These are phyloP conservation scores for Chlorophyllum brunneum DNA, from an alignment of 768 basidiomycete genomes.

Conservation along the genomic window DNA sequence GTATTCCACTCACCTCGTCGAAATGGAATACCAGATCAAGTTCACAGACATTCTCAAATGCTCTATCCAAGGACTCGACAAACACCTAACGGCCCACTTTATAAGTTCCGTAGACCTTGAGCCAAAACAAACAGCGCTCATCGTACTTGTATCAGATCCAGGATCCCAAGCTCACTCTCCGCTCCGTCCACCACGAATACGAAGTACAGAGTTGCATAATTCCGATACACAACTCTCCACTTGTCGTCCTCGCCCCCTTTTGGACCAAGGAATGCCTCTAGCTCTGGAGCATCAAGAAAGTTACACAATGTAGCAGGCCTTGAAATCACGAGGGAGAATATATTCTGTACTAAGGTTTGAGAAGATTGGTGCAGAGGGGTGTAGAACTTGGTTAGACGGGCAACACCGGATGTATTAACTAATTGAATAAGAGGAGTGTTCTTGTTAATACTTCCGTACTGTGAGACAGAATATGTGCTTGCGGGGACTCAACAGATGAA, in stretches of 20 bases:
- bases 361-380: constrained; percentile 68
- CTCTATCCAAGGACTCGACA: constrained; percentile 92
- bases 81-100: constrained; percentile 62
- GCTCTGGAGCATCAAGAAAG: constrained; percentile 91
- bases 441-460: constrained; percentile 1
- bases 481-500: constrained; percentile 63
- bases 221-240: constrained; percentile 89
- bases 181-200: constrained; percentile 95
- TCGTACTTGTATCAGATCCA: constrained; percentile 93
- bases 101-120: neutral
- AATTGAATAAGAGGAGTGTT: constrained; percentile 12
- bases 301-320: constrained; percentile 87
- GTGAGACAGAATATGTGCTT: constrained; percentile 11
- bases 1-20: constrained; percentile 65
- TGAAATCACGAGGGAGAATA: constrained; percentile 82
- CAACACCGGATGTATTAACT: constrained; percentile 93
- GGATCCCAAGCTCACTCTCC: constrained; percentile 93
- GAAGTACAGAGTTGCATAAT: constrained; percentile 95
- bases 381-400: constrained; percentile 87
- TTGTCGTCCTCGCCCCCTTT: constrained; percentile 49
- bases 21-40: constrained; percentile 98
- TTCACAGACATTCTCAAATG: constrained; percentile 98
- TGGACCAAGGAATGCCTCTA: constrained; percentile 68
- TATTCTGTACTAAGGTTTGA: constrained; percentile 76
- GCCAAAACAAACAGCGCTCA: neutral